These are phyloP conservation scores for Cercospora nicotianae DNA, from an alignment of 2,329 filamentous ascomycete species.

Conservation along the genomic window DNA sequence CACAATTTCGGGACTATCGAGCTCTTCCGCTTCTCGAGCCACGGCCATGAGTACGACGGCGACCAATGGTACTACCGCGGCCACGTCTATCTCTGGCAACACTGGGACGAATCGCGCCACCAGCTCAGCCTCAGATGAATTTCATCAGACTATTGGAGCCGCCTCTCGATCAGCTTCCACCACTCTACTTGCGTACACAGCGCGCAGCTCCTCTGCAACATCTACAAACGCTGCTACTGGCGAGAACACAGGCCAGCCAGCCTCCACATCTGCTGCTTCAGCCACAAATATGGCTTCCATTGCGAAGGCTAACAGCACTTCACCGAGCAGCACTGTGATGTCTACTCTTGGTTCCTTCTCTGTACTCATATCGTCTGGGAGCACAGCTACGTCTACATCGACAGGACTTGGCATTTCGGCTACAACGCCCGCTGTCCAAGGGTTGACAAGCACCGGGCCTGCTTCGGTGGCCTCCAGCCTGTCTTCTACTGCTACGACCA, in stretches of 20 bases:
- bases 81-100: not conserved
- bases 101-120: not conserved
- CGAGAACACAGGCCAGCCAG: not conserved
- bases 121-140: not conserved
- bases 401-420: not conserved
- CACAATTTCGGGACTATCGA: not conserved
- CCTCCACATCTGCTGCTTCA: not conserved
- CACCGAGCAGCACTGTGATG: not conserved
- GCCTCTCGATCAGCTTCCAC: not conserved
- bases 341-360: not conserved
- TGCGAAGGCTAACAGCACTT: not conserved
- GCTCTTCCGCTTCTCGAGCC: not conserved
- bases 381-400: not conserved
- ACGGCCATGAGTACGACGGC: not conserved
- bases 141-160: conserved; percentile 8
- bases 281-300: not conserved
- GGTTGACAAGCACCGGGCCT: not conserved
- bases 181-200: not conserved
- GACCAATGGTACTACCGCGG: not conserved
- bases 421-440: not conserved
- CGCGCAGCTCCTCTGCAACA: not conserved
- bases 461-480: not conserved
- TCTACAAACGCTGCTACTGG: not conserved
- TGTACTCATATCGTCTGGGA: not conserved
- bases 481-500: not conserved